Percentiles rank a stretch among this genome's conserved stretches.
phyloP scores from a whole-genome alignment of 2,329 filamentous ascomycete genomes.

The Microsporum canis region DNA sequence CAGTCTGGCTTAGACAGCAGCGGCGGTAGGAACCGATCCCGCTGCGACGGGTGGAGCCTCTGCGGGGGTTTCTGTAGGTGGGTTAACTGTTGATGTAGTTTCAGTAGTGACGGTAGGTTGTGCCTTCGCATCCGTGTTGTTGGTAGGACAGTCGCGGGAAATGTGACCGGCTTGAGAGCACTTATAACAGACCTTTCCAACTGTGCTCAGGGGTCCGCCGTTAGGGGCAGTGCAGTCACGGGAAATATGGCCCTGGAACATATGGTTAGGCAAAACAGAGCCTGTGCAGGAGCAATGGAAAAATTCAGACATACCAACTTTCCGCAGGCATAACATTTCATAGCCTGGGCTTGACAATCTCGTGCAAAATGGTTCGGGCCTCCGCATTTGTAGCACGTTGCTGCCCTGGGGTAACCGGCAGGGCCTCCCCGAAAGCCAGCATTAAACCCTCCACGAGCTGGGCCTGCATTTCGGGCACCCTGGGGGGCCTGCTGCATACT shows the following conservation, averaged over 20 bases:
- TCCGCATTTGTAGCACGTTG: constrained; percentile 56
- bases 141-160: constrained; percentile 86
- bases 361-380: constrained; percentile 96
- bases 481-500: constrained; percentile 48
- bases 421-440: constrained; percentile 63
- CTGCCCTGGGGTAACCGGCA: constrained; percentile 44
- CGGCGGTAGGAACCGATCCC: constrained; percentile 29
- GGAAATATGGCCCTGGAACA: constrained; percentile 63
- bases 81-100: constrained; percentile 29
- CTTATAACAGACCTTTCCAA: constrained; percentile 97
- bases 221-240: constrained; percentile 94
- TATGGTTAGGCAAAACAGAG: constrained; percentile 7
- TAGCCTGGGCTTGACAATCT: constrained; percentile 94
- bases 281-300: not conserved
- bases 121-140: constrained; percentile 38
- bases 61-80: constrained; percentile 21
- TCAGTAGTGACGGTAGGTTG: constrained; percentile 18
- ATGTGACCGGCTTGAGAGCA: constrained; percentile 95
- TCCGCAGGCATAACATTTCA: constrained; percentile 97
- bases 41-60: constrained; percentile 32
- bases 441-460: constrained; percentile 54
- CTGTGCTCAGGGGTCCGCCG: constrained; percentile 86
- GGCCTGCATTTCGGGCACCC: constrained; percentile 53
- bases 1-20: not conserved
- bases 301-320: constrained; percentile 49